Evolutionary conservation across 1,284 basidiomycete genomes (phyloP), one percentile per base, ranked within the genome.

Genomic region (Trametes polyzona): DNA sequence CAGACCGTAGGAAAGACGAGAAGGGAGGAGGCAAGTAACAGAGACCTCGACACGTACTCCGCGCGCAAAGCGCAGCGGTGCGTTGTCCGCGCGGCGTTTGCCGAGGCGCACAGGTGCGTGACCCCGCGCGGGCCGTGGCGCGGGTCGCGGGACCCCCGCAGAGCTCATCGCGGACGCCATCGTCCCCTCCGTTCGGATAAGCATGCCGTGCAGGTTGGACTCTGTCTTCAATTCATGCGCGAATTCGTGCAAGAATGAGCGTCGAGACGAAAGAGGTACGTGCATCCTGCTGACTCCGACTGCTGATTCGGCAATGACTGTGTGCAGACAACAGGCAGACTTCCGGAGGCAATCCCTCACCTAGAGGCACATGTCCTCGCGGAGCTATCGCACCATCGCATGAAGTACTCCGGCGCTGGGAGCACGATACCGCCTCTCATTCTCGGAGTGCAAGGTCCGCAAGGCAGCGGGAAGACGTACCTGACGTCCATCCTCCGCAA

Each of bases 371-470:
- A 85, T 65, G 74, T 88, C 55, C 67, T 76, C 21, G 47, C 62
- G 7, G 76, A 82, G 32, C 67, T 75, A 11, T 41, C 63, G 27
- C 41, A 52, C 3, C 71, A 74, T 59, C 70, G 71, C 8, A 35
- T 61, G 16, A 62, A 46, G 17, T 56, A 53, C 33, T 9, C 10
- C 2, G 29, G 14, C 1, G 39, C 4, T 1, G 0, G 6, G 23
- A 9, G n/a, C 3, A 8, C n/a, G 12, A 47, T 47, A 3, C 64
- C 72, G 16, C 88, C 90, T 4, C 74, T 92, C 17, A 87, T 92
- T 58, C 83, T 95, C 9, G 92, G 87, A 1, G 69, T 96, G 12
- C 94, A 96, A 74, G 94, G 94, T 0, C 92, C 93, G 0, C 94
- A 96, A 72, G 90, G 90, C 16, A 87, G 87, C 58, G 93, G 93